Conservation (phyloP, 1,284 basidiomycete species). For the Serendipita sp. region DNA sequence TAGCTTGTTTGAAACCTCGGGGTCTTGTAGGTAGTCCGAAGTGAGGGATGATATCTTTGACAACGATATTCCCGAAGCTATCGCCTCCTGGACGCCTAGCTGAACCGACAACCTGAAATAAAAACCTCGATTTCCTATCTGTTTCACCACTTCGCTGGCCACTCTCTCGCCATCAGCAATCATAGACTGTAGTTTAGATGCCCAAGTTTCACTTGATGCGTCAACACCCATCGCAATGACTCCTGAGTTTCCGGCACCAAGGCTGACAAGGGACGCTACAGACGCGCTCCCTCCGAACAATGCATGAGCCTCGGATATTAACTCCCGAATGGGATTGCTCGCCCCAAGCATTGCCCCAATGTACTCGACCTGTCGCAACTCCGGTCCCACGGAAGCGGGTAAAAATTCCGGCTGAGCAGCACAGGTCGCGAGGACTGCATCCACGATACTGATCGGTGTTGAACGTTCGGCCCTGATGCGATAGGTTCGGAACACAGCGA, state of each 20-base stretch:
- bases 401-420: not conserved
- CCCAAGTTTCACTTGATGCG: not conserved
- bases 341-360: not conserved
- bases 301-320: not conserved
- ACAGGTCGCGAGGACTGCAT: not conserved
- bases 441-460: not conserved
- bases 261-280: not conserved
- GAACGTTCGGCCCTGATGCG: not conserved
- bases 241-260: not conserved
- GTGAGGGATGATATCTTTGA: constrained; percentile 1
- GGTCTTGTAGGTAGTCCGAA: not conserved
- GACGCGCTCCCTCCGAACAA: not conserved
- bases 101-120: constrained; percentile 8
- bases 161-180: constrained; percentile 6
- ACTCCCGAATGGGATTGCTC: not conserved
- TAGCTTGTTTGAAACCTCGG: not conserved
- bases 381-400: not conserved
- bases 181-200: not conserved
- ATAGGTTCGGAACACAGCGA: not conserved
- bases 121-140: not conserved
- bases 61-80: not conserved
- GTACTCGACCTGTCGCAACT: not conserved
- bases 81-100: not conserved
- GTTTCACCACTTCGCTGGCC: not conserved
- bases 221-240: not conserved